phyloP scores from a whole-genome alignment of 2,329 filamentous ascomycete genomes.

The Bertia moriformis region DNA sequence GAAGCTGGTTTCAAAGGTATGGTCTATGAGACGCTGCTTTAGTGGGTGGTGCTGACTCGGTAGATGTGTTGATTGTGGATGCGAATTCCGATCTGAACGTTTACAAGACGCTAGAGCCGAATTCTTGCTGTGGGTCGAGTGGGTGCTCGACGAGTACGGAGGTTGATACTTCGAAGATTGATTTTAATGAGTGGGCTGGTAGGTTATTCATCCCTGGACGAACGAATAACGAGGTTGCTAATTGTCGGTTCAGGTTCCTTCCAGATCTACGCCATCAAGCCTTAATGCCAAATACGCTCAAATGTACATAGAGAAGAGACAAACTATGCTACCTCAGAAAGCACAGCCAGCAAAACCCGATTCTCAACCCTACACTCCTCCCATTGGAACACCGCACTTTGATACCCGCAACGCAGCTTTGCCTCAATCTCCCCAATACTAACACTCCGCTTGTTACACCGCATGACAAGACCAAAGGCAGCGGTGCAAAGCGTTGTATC shows the following conservation, averaged over 20 bases:
- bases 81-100: slow-evolving; percentile 30
- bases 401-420: too few relatives aligned
- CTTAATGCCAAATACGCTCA: too few relatives aligned
- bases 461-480: too few relatives aligned
- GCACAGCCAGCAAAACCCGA: too few relatives aligned
- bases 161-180: slow-evolving; percentile 8
- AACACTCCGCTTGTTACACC: too few relatives aligned
- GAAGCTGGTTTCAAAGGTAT: slow-evolving; percentile 33
- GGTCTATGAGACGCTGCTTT: not conserved
- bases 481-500: too few relatives aligned
- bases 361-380: too few relatives aligned
- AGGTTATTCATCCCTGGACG: slow-evolving; percentile 9
- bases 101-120: slow-evolving; percentile 17
- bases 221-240: slow-evolving; percentile 1
- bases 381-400: too few relatives aligned
- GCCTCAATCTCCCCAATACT: too few relatives aligned
- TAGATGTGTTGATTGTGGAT: slow-evolving; percentile 28
- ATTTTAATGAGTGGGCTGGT: slow-evolving; percentile 36
- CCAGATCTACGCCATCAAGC: slow-evolving; percentile 33
- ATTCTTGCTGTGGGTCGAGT: slow-evolving; percentile 3
- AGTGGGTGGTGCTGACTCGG: slow-evolving; percentile 1
- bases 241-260: slow-evolving; percentile 21
- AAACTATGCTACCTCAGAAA: too few relatives aligned
- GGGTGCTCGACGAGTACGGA: slow-evolving; percentile 3
- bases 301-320: too few relatives aligned